phyloP scores from a whole-genome alignment of 768 basidiomycete species.

The Udeniomyces megalosporus region DNA sequence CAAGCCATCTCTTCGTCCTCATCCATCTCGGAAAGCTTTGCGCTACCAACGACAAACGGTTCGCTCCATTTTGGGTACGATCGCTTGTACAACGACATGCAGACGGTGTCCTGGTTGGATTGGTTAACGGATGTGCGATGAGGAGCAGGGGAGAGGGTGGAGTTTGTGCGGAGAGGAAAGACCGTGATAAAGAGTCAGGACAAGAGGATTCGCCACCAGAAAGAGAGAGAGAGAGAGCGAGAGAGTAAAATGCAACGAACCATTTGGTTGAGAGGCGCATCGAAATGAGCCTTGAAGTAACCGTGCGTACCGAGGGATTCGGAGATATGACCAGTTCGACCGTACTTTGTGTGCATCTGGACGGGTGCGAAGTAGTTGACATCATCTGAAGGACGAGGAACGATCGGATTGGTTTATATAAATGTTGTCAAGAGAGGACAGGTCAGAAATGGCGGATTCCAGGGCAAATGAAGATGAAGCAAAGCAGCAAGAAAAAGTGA shows the following conservation, averaged over 20 bases:
- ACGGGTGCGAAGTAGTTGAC: conserved; percentile 84
- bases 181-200: neutral
- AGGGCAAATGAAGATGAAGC: neutral
- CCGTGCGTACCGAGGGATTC: conserved; percentile 94
- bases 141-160: too few species aligned
- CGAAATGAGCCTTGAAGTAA: conserved; percentile 86
- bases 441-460: neutral
- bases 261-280: conserved; percentile 2
- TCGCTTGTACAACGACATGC: conserved; percentile 88
- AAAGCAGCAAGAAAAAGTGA: neutral
- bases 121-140: too few species aligned
- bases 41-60: neutral
- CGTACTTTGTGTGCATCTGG: conserved; percentile 80
- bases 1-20: conserved; percentile 9
- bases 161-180: too few species aligned
- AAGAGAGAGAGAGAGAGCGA: conserved; percentile 39
- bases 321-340: conserved; percentile 61
- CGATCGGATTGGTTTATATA: neutral
- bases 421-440: neutral
- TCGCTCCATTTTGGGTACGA: conserved; percentile 58
- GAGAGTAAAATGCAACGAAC: neutral
- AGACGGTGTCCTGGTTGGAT: conserved; percentile 81
- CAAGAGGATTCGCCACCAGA: conserved; percentile 50
- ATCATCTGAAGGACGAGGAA: conserved; percentile 44
- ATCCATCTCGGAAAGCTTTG: neutral